Conservation (phyloP, 1,139 yeast species). For the Sugiyamaella sp. region DNA sequence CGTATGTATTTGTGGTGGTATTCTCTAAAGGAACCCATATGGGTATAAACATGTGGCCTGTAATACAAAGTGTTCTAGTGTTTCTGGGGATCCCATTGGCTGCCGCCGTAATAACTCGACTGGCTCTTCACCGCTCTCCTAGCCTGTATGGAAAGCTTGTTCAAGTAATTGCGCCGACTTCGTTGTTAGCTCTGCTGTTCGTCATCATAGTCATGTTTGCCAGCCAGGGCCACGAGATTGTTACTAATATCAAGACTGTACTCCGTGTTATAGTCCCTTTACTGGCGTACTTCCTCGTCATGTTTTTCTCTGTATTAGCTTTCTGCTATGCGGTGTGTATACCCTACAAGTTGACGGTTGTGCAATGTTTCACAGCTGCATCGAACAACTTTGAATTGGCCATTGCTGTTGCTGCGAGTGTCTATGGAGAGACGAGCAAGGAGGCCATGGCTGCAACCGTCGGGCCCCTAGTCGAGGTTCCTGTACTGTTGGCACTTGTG, state of each 20-base stretch:
- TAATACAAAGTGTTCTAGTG: slow-evolving; percentile 56
- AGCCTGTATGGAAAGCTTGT: slow-evolving; percentile 45
- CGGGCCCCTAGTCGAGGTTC: slow-evolving; percentile 62
- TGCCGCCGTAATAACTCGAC: slow-evolving; percentile 51
- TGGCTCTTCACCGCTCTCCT: slow-evolving; percentile 36
- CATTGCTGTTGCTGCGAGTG: slow-evolving; percentile 56
- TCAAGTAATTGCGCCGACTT: slow-evolving; percentile 52
- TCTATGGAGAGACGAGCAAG: slow-evolving; percentile 56
- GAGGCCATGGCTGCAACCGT: slow-evolving; percentile 63
- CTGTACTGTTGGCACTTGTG: slow-evolving; percentile 51
- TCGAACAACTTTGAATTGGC: slow-evolving; percentile 60
- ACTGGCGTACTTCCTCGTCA: slow-evolving; percentile 51
- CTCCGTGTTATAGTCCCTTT: slow-evolving; percentile 57
- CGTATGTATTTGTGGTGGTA: slow-evolving; percentile 47
- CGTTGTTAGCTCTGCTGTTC: slow-evolving; percentile 56
- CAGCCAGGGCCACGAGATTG: slow-evolving; percentile 53
- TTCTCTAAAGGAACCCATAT: slow-evolving; percentile 30
- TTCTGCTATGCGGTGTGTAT: slow-evolving; percentile 36
- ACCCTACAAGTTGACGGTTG: slow-evolving; percentile 49
- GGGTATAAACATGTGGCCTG: slow-evolving; percentile 44
- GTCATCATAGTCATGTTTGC: slow-evolving; percentile 58
- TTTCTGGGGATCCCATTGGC: slow-evolving; percentile 60
- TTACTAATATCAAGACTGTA: slow-evolving; percentile 54
- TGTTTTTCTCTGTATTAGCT: slow-evolving; percentile 52
- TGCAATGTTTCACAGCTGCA: slow-evolving; percentile 62